phyloP scores from a whole-genome alignment of 2,329 filamentous ascomycete genomes.

The Zymoseptoria passerinii region DNA sequence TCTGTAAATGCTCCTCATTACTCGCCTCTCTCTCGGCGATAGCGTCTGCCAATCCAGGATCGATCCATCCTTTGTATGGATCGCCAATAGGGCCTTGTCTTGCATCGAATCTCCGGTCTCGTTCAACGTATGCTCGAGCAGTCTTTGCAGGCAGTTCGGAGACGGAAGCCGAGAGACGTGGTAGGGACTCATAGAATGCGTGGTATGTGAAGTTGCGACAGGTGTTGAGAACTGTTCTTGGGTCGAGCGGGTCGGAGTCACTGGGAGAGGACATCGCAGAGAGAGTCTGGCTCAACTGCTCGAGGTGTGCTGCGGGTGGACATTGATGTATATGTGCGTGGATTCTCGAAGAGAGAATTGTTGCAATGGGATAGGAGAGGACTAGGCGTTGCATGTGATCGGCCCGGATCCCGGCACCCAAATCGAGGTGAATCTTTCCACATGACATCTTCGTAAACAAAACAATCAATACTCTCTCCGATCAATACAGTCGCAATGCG shows the following conservation, averaged over 20 bases:
- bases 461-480: background rate
- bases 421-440: background rate
- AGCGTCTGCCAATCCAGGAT: conserved; percentile 14
- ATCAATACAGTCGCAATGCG: background rate
- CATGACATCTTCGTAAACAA: conserved; percentile 1
- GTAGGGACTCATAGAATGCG: conserved; percentile 11
- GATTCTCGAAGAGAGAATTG: background rate
- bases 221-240: conserved; percentile 9
- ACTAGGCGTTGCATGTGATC: background rate
- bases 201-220: conserved; percentile 6
- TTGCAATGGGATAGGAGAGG: background rate
- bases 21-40: conserved; percentile 10
- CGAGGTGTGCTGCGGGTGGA: background rate
- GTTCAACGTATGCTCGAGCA: conserved; percentile 9
- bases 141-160: conserved; percentile 12
- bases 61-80: conserved; percentile 14
- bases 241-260: conserved; percentile 10
- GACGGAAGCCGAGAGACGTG: conserved; percentile 6
- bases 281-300: background rate
- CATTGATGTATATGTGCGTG: background rate
- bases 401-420: background rate
- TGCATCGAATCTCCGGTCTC: conserved; percentile 14
- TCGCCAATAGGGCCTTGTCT: conserved; percentile 16
- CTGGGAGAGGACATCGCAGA: background rate
- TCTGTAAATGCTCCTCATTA: conserved; percentile 8